Evolutionary conservation across 495 filamentous ascomycete species (phyloP).

Genomic region (Tuber aestivum): DNA sequence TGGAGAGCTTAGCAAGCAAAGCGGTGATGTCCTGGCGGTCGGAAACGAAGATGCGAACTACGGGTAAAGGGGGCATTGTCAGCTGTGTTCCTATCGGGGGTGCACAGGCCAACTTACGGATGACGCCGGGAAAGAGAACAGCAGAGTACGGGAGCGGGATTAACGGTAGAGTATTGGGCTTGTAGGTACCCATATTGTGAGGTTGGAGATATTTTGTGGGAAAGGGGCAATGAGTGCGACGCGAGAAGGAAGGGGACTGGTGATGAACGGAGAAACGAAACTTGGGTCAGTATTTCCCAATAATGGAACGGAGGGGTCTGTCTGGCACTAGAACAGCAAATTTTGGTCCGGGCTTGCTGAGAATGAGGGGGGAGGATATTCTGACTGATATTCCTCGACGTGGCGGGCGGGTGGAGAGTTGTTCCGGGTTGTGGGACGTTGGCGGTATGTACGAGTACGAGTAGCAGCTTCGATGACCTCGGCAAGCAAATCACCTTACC

Average conservation of each 20-base stretch:
- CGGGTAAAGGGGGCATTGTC: neutral
- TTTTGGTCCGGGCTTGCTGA: neutral
- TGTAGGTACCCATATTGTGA: conserved; percentile 28
- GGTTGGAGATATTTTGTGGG: conserved; percentile 13
- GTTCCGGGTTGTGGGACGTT: neutral
- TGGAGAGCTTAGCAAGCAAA: conserved; percentile 58
- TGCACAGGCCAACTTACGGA: conserved; percentile 39
- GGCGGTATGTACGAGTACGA: too few relatives aligned
- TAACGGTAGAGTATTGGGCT: conserved; percentile 50
- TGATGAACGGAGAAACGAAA: neutral
- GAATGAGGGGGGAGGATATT: neutral
- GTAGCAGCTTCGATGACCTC: neutral
- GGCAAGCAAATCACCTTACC: neutral
- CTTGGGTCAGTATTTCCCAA: neutral
- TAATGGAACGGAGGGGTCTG: neutral
- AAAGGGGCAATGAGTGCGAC: neutral
- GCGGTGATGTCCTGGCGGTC: conserved; percentile 64
- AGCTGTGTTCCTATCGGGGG: neutral
- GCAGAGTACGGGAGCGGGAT: conserved; percentile 60
- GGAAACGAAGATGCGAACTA: conserved; percentile 56
- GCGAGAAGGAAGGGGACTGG: neutral
- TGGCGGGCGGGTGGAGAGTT: neutral
- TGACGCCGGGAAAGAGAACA: conserved; percentile 62
- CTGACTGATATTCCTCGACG: neutral
- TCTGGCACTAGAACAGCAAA: neutral